These are phyloP conservation scores for Racocetra persica DNA, from an alignment of 371 early-diverging fungal genomes.

Conservation along the genomic window DNA sequence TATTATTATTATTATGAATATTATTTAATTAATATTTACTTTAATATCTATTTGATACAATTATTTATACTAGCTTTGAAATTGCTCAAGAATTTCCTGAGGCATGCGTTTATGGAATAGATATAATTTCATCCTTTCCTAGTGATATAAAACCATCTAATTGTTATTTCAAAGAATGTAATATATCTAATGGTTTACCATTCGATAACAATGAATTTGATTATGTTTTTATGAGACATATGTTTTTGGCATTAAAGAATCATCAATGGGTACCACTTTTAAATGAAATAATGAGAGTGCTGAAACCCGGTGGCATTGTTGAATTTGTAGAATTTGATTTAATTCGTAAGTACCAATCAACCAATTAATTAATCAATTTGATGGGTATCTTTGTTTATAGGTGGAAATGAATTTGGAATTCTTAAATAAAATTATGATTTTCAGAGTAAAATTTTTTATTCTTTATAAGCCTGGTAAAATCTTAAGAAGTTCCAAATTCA, in stretches of 20 bases:
- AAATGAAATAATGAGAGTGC: constrained; percentile 3
- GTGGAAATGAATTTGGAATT: too few species aligned
- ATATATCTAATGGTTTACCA: neutral
- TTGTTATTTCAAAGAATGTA: neutral
- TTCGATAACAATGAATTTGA: constrained; percentile 11
- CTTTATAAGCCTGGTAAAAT: too few species aligned
- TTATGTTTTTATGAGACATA: constrained; percentile 4
- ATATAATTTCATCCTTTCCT: neutral
- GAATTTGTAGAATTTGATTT: neutral
- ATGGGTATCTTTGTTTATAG: too few species aligned
- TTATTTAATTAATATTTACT: too few species aligned
- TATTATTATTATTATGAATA: too few species aligned
- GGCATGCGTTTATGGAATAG: constrained; percentile 9
- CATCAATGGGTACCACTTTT: neutral
- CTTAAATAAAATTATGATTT: too few species aligned
- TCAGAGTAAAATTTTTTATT: too few species aligned
- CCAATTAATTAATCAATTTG: too few species aligned
- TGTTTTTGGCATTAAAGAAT: neutral
- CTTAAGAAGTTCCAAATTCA: too few species aligned
- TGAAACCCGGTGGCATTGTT: constrained; percentile 25
- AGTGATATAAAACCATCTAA: constrained; percentile 5
- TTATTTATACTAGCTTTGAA: neutral
- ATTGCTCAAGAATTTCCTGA: constrained; percentile 27
- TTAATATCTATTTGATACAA: too few species aligned
- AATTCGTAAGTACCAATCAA: neutral